phyloP scores from a whole-genome alignment of 805 yeast genomes.

The Kodamaea fukazawae region DNA sequence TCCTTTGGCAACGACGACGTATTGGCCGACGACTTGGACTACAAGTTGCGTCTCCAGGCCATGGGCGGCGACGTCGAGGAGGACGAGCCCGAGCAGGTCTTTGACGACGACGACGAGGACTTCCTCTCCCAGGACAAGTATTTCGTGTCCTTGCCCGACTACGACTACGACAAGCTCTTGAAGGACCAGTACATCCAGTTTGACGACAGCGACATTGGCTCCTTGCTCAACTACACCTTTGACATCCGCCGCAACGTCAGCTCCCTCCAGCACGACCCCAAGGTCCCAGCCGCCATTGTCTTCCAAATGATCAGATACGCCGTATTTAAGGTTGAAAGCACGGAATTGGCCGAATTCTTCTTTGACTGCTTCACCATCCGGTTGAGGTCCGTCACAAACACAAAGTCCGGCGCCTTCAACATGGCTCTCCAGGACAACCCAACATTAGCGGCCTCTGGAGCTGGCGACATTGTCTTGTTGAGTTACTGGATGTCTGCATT shows the following conservation, averaged over 20 bases:
- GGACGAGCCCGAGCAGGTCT: constrained; percentile 18
- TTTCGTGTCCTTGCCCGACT: constrained; percentile 34
- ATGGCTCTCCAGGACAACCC: constrained; percentile 29
- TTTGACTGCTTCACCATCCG: constrained; percentile 60
- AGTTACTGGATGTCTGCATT: constrained; percentile 88
- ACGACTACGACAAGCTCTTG: constrained; percentile 54
- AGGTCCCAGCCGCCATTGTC: constrained; percentile 65
- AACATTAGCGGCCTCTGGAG: constrained; percentile 22
- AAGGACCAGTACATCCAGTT: constrained; percentile 62
- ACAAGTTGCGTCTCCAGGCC: constrained; percentile 32
- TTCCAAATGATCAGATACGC: constrained; percentile 73
- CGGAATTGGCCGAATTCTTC: constrained; percentile 55
- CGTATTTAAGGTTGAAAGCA: constrained; percentile 53
- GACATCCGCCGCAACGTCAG: constrained; percentile 39
- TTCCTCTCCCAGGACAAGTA: constrained; percentile 26
- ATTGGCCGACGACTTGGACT: constrained; percentile 31
- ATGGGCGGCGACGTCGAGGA: constrained; percentile 19
- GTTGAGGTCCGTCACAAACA: constrained; percentile 56
- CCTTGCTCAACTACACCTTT: constrained; percentile 48
- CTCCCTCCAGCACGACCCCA: constrained; percentile 43
- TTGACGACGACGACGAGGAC: constrained; percentile 25
- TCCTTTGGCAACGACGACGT: constrained; percentile 12
- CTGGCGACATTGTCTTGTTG: constrained; percentile 64
- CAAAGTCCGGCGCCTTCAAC: constrained; percentile 57
- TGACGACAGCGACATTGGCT: constrained; percentile 55